These are phyloP conservation scores for Juncus effusus DNA, from an alignment of 176 grass and related monocot species.

Conservation along the genomic window DNA sequence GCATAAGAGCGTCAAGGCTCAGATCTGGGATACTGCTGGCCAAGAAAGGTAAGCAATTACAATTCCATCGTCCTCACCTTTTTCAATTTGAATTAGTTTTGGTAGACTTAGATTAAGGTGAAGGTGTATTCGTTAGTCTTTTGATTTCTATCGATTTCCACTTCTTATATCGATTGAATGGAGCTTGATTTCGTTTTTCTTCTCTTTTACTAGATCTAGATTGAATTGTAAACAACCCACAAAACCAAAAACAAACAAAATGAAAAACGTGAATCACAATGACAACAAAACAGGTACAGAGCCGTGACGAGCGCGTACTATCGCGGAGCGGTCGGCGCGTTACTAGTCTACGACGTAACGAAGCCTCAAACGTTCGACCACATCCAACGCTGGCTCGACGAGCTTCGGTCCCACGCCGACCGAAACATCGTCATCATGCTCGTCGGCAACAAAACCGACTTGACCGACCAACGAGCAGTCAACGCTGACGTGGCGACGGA, in stretches of 20 bases:
- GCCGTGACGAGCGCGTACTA: conserved; percentile 81
- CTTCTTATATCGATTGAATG: conserved; percentile 5
- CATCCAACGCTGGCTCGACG: conserved; percentile 73
- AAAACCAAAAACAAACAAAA: no score
- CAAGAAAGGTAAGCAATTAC: conserved; percentile 40
- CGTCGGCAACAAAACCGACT: conserved; percentile 67
- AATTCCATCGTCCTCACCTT: no score
- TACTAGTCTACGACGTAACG: conserved; percentile 67
- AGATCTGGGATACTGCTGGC: conserved; percentile 97
- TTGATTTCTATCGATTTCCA: not conserved
- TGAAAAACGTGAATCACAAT: no score
- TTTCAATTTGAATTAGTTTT: conserved; percentile 1
- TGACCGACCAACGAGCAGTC: conserved; percentile 49
- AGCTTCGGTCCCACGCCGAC: conserved; percentile 62
- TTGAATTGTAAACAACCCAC: no score
- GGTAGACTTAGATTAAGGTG: not conserved
- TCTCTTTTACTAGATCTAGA: not conserved
- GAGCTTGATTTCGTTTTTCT: not conserved
- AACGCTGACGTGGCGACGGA: conserved; percentile 58
- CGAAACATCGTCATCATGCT: conserved; percentile 83
- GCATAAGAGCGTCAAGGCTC: conserved; percentile 73
- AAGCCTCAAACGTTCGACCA: conserved; percentile 75
- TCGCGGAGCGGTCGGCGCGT: conserved; percentile 57
- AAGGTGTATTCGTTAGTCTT: not conserved
- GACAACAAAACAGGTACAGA: conserved; percentile 38